Evolutionary conservation across 2,329 filamentous ascomycete genomes (phyloP).

Genomic region (Parastagonospora avenae): DNA sequence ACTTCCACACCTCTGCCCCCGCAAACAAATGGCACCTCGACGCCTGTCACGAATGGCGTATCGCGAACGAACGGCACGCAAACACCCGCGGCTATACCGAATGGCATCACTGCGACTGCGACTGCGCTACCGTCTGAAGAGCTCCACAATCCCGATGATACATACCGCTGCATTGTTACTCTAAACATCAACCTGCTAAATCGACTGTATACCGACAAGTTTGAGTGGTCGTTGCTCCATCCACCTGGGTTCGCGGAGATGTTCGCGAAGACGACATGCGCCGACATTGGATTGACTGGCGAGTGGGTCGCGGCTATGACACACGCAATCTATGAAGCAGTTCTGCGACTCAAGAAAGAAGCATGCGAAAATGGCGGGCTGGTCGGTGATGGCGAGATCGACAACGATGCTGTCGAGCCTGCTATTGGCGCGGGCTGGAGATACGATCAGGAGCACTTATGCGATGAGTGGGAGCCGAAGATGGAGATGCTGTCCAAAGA

Average conservation of each 20-base stretch:
- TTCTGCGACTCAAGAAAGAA: slow-evolving; percentile 91
- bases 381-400: slow-evolving; percentile 75
- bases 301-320: slow-evolving; percentile 96
- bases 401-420: slow-evolving; percentile 81
- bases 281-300: slow-evolving; percentile 83
- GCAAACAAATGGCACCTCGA: slow-evolving; percentile 59
- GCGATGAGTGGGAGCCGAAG: slow-evolving; percentile 58
- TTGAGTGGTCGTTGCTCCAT: slow-evolving; percentile 95
- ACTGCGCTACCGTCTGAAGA: slow-evolving; percentile 69
- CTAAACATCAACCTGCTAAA: slow-evolving; percentile 92
- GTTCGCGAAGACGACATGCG: slow-evolving; percentile 91
- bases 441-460: slow-evolving; percentile 90
- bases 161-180: slow-evolving; percentile 89
- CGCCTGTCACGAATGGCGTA: slow-evolving; percentile 58
- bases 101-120: slow-evolving; percentile 72
- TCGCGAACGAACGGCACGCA: slow-evolving; percentile 48
- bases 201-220: slow-evolving; percentile 92
- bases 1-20: slow-evolving; percentile 55
- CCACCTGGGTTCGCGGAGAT: slow-evolving; percentile 89
- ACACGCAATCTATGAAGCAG: slow-evolving; percentile 95
- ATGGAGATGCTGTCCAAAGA: slow-evolving; percentile 77
- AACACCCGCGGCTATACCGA: slow-evolving; percentile 54
- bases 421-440: slow-evolving; percentile 89
- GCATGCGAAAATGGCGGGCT: slow-evolving; percentile 90
- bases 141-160: slow-evolving; percentile 87